Conservation (phyloP, 345 rosid genomes). For the Eutrema japonicum region DNA sequence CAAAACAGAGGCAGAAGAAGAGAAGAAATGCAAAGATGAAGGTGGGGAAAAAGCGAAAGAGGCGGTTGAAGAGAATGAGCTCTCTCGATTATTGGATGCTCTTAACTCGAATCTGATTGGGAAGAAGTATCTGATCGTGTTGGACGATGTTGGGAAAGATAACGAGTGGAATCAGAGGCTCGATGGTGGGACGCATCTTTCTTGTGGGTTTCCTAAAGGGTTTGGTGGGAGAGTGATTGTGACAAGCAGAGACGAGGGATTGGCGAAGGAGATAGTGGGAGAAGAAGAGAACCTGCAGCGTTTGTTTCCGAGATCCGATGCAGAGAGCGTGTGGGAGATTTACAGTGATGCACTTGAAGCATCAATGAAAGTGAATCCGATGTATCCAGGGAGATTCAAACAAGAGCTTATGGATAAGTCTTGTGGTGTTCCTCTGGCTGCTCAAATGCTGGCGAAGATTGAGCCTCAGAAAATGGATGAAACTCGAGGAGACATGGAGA, state of each 20-base stretch:
- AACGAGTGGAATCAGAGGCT: conserved; percentile 44
- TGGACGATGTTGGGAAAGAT: conserved; percentile 48
- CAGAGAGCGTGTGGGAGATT: conserved; percentile 44
- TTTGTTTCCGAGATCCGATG: conserved; percentile 40
- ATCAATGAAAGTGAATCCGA: not conserved
- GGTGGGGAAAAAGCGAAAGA: not conserved
- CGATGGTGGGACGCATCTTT: conserved; percentile 36
- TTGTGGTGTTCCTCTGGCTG: conserved; percentile 55
- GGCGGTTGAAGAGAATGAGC: conserved; percentile 9
- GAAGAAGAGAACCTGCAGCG: conserved; percentile 46
- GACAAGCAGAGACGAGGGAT: conserved; percentile 47
- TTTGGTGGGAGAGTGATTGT: conserved; percentile 57
- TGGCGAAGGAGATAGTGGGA: conserved; percentile 53
- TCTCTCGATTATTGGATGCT: conserved; percentile 40
- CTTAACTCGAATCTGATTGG: conserved; percentile 50
- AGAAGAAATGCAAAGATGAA: not conserved
- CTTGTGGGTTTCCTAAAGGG: conserved; percentile 58
- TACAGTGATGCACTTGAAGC: conserved; percentile 40
- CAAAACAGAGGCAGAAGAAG: not conserved
- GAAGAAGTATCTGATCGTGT: conserved; percentile 57
- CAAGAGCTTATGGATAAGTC: conserved; percentile 48
- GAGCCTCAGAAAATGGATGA: conserved; percentile 28
- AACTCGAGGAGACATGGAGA: not conserved
- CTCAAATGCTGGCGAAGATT: conserved; percentile 44
- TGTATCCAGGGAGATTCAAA: conserved; percentile 25